A percentile compares a stretch with the other conserved stretches of the same genome.
phyloP scores from a whole-genome alignment of 2,329 filamentous ascomycete genomes.

The Aspergillus neoniger region DNA sequence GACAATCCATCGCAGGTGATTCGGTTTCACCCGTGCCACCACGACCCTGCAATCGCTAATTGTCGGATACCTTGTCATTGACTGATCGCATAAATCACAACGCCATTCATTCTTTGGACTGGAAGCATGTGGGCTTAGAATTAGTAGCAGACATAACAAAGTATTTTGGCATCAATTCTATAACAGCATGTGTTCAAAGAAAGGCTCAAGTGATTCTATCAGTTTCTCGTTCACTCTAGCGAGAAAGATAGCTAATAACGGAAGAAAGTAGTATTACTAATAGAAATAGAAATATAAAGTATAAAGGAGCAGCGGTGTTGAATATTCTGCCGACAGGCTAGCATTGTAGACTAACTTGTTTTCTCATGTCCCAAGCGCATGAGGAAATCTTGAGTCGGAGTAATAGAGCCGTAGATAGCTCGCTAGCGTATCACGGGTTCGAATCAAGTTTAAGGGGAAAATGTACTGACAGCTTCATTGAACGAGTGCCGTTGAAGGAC shows the following conservation, averaged over 20 bases:
- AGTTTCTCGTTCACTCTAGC: background rate
- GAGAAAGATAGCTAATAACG: background rate
- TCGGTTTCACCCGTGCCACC: constrained; percentile 5
- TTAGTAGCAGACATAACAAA: too few relatives aligned
- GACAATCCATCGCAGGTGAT: constrained; percentile 27
- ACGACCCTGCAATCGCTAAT: background rate
- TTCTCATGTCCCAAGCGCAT: background rate
- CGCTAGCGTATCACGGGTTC: too few relatives aligned
- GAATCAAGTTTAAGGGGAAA: too few relatives aligned
- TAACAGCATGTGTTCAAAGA: background rate
- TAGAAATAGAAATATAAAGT: too few relatives aligned
- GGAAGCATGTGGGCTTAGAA: too few relatives aligned
- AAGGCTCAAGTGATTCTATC: too few relatives aligned
- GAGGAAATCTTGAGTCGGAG: too few relatives aligned
- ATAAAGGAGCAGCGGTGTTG: constrained; percentile 2
- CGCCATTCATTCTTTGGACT: background rate
- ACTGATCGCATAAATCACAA: background rate
- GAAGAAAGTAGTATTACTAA: too few relatives aligned
- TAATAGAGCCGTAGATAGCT: too few relatives aligned
- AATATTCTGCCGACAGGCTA: background rate
- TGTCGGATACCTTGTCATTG: background rate
- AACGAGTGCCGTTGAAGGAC: constrained; percentile 22
- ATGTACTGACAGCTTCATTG: background rate
- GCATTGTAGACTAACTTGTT: background rate
- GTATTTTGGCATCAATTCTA: too few relatives aligned